These are phyloP conservation scores for Rhynchospora tenuis DNA, from an alignment of 176 grass and related monocot genomes.

Conservation along the genomic window DNA sequence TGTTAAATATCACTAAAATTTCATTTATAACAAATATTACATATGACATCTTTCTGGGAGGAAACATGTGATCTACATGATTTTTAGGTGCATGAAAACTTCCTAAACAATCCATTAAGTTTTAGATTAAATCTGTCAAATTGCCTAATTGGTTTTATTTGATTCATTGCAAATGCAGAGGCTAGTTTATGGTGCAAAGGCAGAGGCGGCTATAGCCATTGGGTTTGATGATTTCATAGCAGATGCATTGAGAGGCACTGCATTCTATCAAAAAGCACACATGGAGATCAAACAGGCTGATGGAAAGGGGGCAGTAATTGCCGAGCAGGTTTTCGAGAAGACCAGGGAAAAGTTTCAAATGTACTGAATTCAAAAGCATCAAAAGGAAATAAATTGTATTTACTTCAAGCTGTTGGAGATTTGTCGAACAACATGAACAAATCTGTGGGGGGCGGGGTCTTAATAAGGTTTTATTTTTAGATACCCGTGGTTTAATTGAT, in stretches of 20 bases:
- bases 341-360: slow-evolving; percentile 89
- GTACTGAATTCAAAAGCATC: slow-evolving; percentile 44
- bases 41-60: neutral
- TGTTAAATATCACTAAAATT: neutral
- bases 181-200: slow-evolving; percentile 91
- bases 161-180: slow-evolving; percentile 44
- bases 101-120: neutral
- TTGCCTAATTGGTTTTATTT: neutral
- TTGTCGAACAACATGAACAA: slow-evolving; percentile 23
- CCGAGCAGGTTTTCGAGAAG: slow-evolving; percentile 93
- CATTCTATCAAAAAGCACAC: slow-evolving; percentile 80
- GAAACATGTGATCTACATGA: neutral
- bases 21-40: neutral
- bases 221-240: slow-evolving; percentile 99
- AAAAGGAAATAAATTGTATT: neutral
- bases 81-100: neutral
- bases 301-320: slow-evolving; percentile 85
- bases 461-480: neutral
- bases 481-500: neutral
- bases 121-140: neutral
- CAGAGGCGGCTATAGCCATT: slow-evolving; percentile 91
- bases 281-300: slow-evolving; percentile 82
- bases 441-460: neutral
- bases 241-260: slow-evolving; percentile 85
- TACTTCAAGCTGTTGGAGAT: slow-evolving; percentile 4